Evolutionary conservation across 2,329 filamentous ascomycete genomes (phyloP).

Genomic region (Ustulina deusta): DNA sequence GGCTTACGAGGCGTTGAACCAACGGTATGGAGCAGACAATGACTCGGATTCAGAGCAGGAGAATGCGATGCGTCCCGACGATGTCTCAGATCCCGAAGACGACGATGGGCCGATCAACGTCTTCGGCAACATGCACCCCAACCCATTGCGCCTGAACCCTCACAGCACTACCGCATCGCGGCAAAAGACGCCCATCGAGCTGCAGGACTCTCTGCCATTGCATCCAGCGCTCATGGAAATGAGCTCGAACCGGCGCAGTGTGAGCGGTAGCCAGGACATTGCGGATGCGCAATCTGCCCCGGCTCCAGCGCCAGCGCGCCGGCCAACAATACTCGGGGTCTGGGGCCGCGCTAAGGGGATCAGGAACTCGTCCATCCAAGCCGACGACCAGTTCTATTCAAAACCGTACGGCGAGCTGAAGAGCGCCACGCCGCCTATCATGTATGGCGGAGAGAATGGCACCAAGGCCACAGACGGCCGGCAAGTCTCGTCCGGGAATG

Average conservation of each 20-base stretch:
- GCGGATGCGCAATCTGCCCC: conserved; percentile 53
- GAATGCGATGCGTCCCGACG: conserved; percentile 47
- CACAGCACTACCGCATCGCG: conserved; percentile 36
- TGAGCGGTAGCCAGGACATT: conserved; percentile 60
- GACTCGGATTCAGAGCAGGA: conserved; percentile 44
- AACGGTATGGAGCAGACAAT: conserved; percentile 54
- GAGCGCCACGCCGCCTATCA: conserved; percentile 64
- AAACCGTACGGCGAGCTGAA: conserved; percentile 71
- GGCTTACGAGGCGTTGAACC: conserved; percentile 60
- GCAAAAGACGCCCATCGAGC: conserved; percentile 50
- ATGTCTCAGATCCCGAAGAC: conserved; percentile 56
- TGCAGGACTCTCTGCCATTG: conserved; percentile 30
- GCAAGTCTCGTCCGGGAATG: conserved; percentile 71
- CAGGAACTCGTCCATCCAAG: conserved; percentile 62
- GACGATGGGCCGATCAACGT: conserved; percentile 53
- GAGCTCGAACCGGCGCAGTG: conserved; percentile 57
- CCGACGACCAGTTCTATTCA: conserved; percentile 62
- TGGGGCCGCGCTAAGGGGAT: conserved; percentile 33
- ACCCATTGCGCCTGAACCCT: conserved; percentile 66
- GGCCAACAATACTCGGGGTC: conserved; percentile 35
- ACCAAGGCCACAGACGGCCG: conserved; percentile 50
- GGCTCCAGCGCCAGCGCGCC: conserved; percentile 28
- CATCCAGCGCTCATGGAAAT: conserved; percentile 56
- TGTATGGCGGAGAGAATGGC: conserved; percentile 55
- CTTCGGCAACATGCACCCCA: conserved; percentile 56